phyloP scores from a whole-genome alignment of 257 asterid genomes.

The Gynochthodes officinalis region DNA sequence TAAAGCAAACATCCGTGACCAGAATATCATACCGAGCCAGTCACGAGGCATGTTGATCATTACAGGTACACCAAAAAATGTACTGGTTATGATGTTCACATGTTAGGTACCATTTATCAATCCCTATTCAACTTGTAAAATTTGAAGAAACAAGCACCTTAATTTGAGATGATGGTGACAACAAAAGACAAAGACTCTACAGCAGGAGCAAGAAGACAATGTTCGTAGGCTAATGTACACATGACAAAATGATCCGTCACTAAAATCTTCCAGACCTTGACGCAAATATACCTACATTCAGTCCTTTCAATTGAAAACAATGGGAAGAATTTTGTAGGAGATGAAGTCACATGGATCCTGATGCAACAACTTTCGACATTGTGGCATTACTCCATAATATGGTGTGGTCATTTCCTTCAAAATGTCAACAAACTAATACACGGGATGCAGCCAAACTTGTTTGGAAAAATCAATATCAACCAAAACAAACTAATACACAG shows the following conservation, averaged over 20 bases:
- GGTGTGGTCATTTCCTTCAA: background rate
- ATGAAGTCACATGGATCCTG: background rate
- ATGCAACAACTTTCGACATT: background rate
- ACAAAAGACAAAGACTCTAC: slow-evolving; percentile 30
- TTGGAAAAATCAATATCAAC: background rate
- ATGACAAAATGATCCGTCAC: slow-evolving; percentile 11
- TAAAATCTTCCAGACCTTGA: slow-evolving; percentile 3
- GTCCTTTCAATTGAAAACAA: slow-evolving; percentile 18
- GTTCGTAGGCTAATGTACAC: slow-evolving; percentile 24
- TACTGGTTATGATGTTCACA: background rate
- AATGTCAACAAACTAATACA: background rate
- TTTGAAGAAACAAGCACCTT: slow-evolving; percentile 12
- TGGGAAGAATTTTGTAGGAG: slow-evolving; percentile 1
- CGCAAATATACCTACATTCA: slow-evolving; percentile 26
- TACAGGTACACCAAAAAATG: background rate
- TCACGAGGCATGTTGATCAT: slow-evolving; percentile 6
- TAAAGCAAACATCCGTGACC: slow-evolving; percentile 9
- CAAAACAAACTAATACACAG: slow-evolving; percentile 3
- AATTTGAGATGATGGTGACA: slow-evolving; percentile 16
- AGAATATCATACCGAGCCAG: background rate
- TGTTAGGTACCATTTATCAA: slow-evolving; percentile 2
- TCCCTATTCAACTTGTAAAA: background rate
- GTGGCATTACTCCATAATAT: background rate
- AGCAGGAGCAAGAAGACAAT: slow-evolving; percentile 36
- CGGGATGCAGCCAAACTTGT: background rate